A percentile compares a stretch with the other conserved stretches of the same genome.
phyloP scores from a whole-genome alignment of 2,329 filamentous ascomycete species.

The Zalaria sp. region DNA sequence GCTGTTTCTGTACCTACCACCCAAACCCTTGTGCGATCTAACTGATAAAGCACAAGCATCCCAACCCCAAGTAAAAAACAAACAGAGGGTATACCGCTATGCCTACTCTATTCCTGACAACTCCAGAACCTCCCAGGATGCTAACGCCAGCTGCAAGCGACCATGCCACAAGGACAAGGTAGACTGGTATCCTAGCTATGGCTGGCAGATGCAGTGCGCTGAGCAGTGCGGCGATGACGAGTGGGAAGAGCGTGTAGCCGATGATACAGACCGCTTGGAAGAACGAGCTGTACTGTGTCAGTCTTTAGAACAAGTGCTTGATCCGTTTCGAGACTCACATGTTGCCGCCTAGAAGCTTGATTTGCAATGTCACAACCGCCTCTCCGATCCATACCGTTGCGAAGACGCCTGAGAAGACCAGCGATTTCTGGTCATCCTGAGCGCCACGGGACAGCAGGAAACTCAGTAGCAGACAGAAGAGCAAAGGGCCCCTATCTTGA shows the following conservation, averaged over 20 bases:
- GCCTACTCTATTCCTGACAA: slow-evolving; percentile 85
- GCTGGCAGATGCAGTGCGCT: slow-evolving; percentile 69
- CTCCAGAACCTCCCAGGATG: slow-evolving; percentile 87
- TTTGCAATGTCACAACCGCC: slow-evolving; percentile 93
- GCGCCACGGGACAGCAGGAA: slow-evolving; percentile 77
- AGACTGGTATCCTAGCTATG: slow-evolving; percentile 78
- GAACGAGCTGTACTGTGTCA: slow-evolving; percentile 55
- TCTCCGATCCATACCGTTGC: slow-evolving; percentile 95
- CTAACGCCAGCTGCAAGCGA: slow-evolving; percentile 90
- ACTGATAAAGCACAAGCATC: slow-evolving; percentile 95
- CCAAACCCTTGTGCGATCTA: slow-evolving; percentile 25
- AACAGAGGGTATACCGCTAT: slow-evolving; percentile 91
- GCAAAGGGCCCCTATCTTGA: slow-evolving; percentile 62
- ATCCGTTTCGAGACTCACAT: slow-evolving; percentile 51
- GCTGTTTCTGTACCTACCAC: too few species aligned
- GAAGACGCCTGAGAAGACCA: slow-evolving; percentile 93
- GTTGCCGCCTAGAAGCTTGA: slow-evolving; percentile 88
- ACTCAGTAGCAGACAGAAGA: slow-evolving; percentile 84
- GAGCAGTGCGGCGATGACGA: slow-evolving; percentile 83
- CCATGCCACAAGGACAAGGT: slow-evolving; percentile 79
- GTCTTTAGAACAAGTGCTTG: background rate
- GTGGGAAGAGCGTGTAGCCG: slow-evolving; percentile 92
- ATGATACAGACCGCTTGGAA: slow-evolving; percentile 97
- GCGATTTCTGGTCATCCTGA: slow-evolving; percentile 63
- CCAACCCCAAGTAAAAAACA: slow-evolving; percentile 86